phyloP scores from a whole-genome alignment of 805 yeast genomes.

The Yamadazyma tumulicola region DNA sequence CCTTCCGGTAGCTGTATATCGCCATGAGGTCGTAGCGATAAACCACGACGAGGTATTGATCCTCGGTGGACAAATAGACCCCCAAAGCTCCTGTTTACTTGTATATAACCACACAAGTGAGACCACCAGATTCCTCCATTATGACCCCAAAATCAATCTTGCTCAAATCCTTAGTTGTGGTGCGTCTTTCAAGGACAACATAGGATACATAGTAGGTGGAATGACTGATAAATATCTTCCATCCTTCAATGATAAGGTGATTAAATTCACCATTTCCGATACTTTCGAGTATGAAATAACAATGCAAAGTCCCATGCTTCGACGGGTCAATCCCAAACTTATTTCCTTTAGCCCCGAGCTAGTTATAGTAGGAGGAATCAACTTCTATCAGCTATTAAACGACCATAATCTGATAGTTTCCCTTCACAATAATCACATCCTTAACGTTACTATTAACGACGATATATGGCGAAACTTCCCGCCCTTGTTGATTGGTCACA shows the following conservation, averaged over 20 bases:
- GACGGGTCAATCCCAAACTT: conserved; percentile 22
- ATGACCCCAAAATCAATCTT: conserved; percentile 8
- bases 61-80: conserved; percentile 45
- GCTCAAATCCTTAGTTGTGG: conserved; percentile 33
- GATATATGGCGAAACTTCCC: conserved; percentile 40
- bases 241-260: conserved; percentile 28
- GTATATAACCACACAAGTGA: conserved; percentile 16
- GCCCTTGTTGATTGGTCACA: conserved; percentile 54
- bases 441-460: conserved; percentile 1
- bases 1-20: conserved; percentile 45
- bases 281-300: conserved; percentile 15
- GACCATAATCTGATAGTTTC: conserved; percentile 8
- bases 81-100: conserved; percentile 12
- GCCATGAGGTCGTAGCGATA: conserved; percentile 44
- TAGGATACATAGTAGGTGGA: conserved; percentile 53
- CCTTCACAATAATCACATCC: not conserved
- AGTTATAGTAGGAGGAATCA: conserved; percentile 30
- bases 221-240: conserved; percentile 23
- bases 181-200: conserved; percentile 22
- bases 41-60: conserved; percentile 34
- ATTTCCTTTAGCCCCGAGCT: conserved; percentile 27
- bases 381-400: conserved; percentile 10
- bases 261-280: conserved; percentile 25
- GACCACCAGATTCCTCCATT: conserved; percentile 12
- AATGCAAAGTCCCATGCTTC: conserved; percentile 27